Evolutionary conservation across 164 flowering plant species (phyloP).

Genomic region (Kingdonia uniflora): DNA sequence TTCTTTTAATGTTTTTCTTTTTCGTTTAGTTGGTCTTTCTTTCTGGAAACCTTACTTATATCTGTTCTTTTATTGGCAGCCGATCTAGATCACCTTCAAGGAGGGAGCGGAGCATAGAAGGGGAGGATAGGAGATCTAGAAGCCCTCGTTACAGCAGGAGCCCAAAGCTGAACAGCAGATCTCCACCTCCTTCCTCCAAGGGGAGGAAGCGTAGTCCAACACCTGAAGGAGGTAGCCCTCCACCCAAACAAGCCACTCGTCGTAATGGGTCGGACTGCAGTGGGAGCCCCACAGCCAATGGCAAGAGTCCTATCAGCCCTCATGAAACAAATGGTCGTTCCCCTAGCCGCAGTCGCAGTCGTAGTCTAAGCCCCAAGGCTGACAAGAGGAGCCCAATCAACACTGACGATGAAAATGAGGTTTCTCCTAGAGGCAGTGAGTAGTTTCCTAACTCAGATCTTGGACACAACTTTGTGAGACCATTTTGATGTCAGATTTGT

Average conservation of each 20-base stretch:
- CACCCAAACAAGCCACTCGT: constrained; percentile 17
- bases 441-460: not conserved
- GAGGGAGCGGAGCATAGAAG: constrained; percentile 24
- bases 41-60: too few relatives aligned
- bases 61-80: constrained; percentile 20
- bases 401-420: constrained; percentile 17
- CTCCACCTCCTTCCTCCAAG: constrained; percentile 46
- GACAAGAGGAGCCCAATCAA: constrained; percentile 37
- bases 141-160: constrained; percentile 21
- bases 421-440: constrained; percentile 22
- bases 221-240: constrained; percentile 43
- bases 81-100: constrained; percentile 59
- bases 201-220: constrained; percentile 49
- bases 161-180: constrained; percentile 34
- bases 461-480: too few relatives aligned
- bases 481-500: too few relatives aligned
- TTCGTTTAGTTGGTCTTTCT: too few relatives aligned
- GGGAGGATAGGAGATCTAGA: constrained; percentile 36
- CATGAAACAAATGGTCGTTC: constrained; percentile 28
- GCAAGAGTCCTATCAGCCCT: constrained; percentile 46
- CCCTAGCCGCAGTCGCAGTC: constrained; percentile 12
- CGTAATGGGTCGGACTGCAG: constrained; percentile 48
- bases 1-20: too few relatives aligned
- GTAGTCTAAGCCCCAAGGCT: constrained; percentile 16
- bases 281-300: constrained; percentile 42